Percentiles rank a stretch among this genome's conserved stretches.
phyloP scores from a whole-genome alignment of 164 flowering plant species.

The Cinnamomum chago region DNA sequence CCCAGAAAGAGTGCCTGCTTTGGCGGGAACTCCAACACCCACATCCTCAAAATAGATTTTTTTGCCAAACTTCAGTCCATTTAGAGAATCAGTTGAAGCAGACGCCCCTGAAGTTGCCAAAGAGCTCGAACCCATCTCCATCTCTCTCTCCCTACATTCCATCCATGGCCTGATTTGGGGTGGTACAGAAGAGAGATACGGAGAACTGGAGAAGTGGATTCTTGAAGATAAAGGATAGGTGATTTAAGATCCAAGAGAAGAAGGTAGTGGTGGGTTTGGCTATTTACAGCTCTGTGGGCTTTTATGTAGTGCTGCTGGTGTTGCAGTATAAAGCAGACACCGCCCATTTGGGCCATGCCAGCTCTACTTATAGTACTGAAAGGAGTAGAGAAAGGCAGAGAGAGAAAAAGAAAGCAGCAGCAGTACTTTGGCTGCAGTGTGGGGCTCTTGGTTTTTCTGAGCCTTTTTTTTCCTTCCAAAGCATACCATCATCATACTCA shows the following conservation, averaged over 20 bases:
- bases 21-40: constrained; percentile 33
- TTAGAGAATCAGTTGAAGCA: constrained; percentile 43
- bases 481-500: no score
- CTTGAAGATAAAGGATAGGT: background rate
- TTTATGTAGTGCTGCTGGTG: constrained; percentile 15
- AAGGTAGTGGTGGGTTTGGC: background rate
- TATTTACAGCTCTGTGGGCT: constrained; percentile 10
- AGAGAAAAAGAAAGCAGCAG: background rate
- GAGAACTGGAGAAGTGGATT: background rate
- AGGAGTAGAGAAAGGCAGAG: background rate
- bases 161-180: constrained; percentile 24
- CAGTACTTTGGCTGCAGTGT: background rate
- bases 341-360: constrained; percentile 54
- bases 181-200: background rate
- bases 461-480: no score
- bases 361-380: constrained; percentile 19
- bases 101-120: constrained; percentile 34
- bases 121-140: constrained; percentile 49
- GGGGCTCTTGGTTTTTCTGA: no score
- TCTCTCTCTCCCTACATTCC: constrained; percentile 20
- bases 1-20: constrained; percentile 25
- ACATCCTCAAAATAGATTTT: constrained; percentile 78
- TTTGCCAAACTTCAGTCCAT: constrained; percentile 65
- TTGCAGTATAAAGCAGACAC: constrained; percentile 32
- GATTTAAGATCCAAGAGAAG: constrained; percentile 7